A percentile compares a stretch with the other conserved stretches of the same genome.
phyloP scores from a whole-genome alignment of 371 early-diverging fungal species.

The Mucor circinelloides region DNA sequence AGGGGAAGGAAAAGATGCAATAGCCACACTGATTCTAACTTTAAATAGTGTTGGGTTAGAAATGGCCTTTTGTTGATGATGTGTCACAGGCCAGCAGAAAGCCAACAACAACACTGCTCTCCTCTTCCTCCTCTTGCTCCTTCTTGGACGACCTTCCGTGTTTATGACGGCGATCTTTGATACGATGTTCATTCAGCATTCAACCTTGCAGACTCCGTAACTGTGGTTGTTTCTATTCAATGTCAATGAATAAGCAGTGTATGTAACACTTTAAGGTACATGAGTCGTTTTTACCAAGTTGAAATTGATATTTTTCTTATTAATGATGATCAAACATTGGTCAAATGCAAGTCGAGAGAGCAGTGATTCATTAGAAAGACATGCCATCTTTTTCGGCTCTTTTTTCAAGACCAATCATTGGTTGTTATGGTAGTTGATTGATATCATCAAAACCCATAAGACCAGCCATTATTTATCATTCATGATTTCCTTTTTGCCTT shows the following conservation, averaged over 20 bases:
- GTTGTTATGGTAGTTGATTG: not conserved
- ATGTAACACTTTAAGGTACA: too few species aligned
- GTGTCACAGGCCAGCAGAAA: constrained; percentile 23
- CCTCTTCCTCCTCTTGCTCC: not conserved
- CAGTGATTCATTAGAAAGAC: not conserved
- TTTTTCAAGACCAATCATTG: not conserved
- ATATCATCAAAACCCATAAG: not conserved
- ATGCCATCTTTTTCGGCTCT: not conserved
- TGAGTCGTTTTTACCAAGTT: too few species aligned
- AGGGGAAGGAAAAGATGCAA: constrained; percentile 24
- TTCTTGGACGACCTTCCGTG: constrained; percentile 1
- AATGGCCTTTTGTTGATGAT: constrained; percentile 19
- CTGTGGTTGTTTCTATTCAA: too few species aligned
- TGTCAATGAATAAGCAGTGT: too few species aligned
- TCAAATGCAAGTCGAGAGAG: not conserved
- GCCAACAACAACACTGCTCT: not conserved
- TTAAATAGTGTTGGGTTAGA: constrained; percentile 28
- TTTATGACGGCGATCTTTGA: constrained; percentile 5
- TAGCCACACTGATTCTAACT: constrained; percentile 25
- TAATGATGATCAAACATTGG: not conserved
- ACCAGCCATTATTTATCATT: not conserved
- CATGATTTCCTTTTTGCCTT: not conserved
- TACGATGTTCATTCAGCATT: too few species aligned
- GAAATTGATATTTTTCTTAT: not conserved
- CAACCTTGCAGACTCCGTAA: too few species aligned